Evolutionary conservation across 164 flowering plant species (phyloP).

Genomic region (Litsea cubeba): DNA sequence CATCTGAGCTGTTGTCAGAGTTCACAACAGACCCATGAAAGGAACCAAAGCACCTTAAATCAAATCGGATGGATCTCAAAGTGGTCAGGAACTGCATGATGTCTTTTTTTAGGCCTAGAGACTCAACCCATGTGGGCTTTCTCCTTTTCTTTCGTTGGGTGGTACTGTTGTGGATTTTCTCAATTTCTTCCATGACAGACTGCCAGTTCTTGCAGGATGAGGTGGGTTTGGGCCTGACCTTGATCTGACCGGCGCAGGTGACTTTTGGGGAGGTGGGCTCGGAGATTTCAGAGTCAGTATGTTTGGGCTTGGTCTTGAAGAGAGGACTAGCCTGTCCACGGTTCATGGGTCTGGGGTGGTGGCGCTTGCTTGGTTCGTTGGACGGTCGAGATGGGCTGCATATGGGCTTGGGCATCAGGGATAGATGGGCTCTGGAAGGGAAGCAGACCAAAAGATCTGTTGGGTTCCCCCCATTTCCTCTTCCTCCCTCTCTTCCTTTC

Average conservation of each 20-base stretch:
- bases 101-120: conserved; percentile 78
- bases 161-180: conserved; percentile 50
- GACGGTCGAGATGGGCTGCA: conserved; percentile 67
- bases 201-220: conserved; percentile 78
- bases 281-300: conserved; percentile 32
- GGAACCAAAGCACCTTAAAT: conserved; percentile 73
- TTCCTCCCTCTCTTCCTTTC: conserved; percentile 56
- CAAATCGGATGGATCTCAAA: conserved; percentile 49
- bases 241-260: conserved; percentile 94
- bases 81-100: conserved; percentile 70
- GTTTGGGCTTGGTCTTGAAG: conserved; percentile 51
- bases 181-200: conserved; percentile 92
- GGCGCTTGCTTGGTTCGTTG: conserved; percentile 37
- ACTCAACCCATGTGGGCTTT: conserved; percentile 49
- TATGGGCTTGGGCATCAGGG: conserved; percentile 73
- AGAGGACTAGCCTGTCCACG: conserved; percentile 48
- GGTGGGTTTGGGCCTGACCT: conserved; percentile 42
- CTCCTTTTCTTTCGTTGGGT: conserved; percentile 26
- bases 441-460: conserved; percentile 56
- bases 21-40: conserved; percentile 32
- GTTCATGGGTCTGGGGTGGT: conserved; percentile 25
- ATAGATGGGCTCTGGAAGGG: conserved; percentile 66
- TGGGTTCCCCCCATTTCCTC: conserved; percentile 11
- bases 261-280: conserved; percentile 94
- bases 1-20: conserved; percentile 33